Evolutionary conservation across 2,329 filamentous ascomycete genomes (phyloP), one percentile per base, ranked within the genome.

Genomic region (Helicocarpus griseus): DNA sequence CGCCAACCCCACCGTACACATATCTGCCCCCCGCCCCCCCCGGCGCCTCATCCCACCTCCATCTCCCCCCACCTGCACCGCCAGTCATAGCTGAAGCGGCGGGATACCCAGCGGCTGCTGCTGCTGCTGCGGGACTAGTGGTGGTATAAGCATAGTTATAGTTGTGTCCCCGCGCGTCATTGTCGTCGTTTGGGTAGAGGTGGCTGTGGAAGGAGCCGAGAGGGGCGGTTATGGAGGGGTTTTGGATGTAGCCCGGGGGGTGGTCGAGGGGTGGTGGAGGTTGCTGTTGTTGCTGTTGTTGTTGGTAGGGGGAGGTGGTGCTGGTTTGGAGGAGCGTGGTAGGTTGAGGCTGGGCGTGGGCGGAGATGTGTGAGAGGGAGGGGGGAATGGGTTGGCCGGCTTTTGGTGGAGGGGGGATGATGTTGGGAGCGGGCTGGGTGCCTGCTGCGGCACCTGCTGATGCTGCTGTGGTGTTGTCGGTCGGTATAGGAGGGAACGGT

Each of bases 221-320:
- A 14, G 53, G 46, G 1, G 45, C 43, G 50, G 48, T 57, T 39
- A 33, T 36, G 39, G 36, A 38, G 7, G 59, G 49, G 51, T 65
- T 58, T 56, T 65, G 63, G 33, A 57, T 54, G 51, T 65, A 65
- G 45, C 63, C 63, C n/a, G 63, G 63, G 13, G 63, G 63, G 50
- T 63, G 58, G 13, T 57, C 54, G 35, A 63, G 61, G 47, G 58
- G 55, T 28, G 48, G 50, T 3, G 48, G 40, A 22, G 51, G 48
- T 40, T 39, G 36, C n/a, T n/a, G n/a, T n/a, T n/a, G n/a, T n/a
- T n/a, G n/a, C n/a, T 43, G 40, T n/a, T 43, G 44, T 47, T 31
- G 56, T 41, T 19, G 53, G 39, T 19, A 49, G 49, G 28, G 21
- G 22, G 8, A 24, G 45, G 17, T 39, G n/a, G 43, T 33, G 11